A percentile compares a stretch with the other conserved stretches of the same genome.
Evolutionary conservation across 1,139 yeast genomes (phyloP).

Genomic region (Kodamaea arcana): DNA sequence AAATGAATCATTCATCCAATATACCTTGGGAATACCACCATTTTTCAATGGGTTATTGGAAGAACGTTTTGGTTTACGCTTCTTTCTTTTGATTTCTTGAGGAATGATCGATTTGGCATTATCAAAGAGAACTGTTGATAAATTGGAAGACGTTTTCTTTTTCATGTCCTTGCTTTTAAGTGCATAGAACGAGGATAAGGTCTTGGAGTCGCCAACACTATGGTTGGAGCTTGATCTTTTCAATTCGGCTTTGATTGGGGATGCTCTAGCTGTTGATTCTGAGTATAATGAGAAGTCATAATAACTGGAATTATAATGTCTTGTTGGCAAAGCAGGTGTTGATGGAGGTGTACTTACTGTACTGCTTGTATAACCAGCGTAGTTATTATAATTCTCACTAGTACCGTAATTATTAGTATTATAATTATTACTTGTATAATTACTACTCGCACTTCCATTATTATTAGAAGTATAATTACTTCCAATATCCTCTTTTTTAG

Average conservation of each 20-base stretch:
- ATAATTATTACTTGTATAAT: constrained; percentile 10
- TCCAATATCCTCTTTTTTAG: neutral
- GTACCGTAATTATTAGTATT: constrained; percentile 1
- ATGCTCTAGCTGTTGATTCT: constrained; percentile 28
- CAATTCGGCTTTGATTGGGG: constrained; percentile 28
- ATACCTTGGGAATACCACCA: constrained; percentile 58
- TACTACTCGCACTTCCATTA: neutral
- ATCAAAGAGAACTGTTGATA: constrained; percentile 33
- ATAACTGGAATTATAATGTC: constrained; percentile 9
- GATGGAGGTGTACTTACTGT: neutral
- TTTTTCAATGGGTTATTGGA: constrained; percentile 46
- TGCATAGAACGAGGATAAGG: constrained; percentile 43
- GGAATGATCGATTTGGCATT: constrained; percentile 36
- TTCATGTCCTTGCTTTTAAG: constrained; percentile 23
- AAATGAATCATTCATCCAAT: constrained; percentile 91
- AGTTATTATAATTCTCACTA: constrained; percentile 1
- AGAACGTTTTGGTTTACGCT: constrained; percentile 30
- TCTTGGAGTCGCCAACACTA: constrained; percentile 21
- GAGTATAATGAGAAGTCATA: constrained; percentile 24
- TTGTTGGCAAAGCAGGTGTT: neutral
- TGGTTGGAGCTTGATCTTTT: constrained; percentile 39
- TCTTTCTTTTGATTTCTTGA: constrained; percentile 12
- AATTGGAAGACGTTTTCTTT: constrained; percentile 27
- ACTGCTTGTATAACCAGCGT: neutral
- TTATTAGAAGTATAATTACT: neutral